Conservation (phyloP, 2,329 filamentous ascomycete species). For the Penicillium verrucosum region DNA sequence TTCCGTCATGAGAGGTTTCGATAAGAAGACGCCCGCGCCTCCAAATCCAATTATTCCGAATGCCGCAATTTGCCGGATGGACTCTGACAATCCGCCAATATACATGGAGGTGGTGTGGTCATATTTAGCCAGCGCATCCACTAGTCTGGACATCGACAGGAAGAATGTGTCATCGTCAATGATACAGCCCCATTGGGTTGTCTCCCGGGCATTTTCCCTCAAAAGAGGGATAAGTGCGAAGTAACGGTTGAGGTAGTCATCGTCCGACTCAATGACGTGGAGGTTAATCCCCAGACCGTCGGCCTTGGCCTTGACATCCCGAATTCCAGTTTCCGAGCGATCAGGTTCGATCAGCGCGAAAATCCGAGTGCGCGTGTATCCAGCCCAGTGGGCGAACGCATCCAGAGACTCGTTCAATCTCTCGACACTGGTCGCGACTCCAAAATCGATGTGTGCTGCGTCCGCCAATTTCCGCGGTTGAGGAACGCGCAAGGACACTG, state of each 20-base stretch:
- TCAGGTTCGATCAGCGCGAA: conserved; percentile 52
- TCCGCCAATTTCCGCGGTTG: conserved; percentile 44
- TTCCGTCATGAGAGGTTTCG: conserved; percentile 50
- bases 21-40: conserved; percentile 60
- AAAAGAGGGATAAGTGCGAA: conserved; percentile 56
- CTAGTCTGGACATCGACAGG: conserved; percentile 52
- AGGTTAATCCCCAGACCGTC: conserved; percentile 44
- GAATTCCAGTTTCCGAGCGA: conserved; percentile 16
- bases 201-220: conserved; percentile 42
- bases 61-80: conserved; percentile 49
- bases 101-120: conserved; percentile 53
- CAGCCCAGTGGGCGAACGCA: conserved; percentile 57
- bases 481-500: conserved; percentile 50
- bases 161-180: conserved; percentile 66
- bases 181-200: conserved; percentile 55
- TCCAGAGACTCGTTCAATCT: conserved; percentile 52
- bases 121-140: conserved; percentile 47
- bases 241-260: conserved; percentile 50
- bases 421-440: conserved; percentile 53
- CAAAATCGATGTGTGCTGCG: conserved; percentile 54
- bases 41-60: conserved; percentile 62
- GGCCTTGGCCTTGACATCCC: conserved; percentile 35
- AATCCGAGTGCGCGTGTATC: conserved; percentile 50
- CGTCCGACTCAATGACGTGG: conserved; percentile 30
- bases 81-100: conserved; percentile 58